phyloP scores from a whole-genome alignment of 805 yeast genomes.

The Metschnikowia proteae region DNA sequence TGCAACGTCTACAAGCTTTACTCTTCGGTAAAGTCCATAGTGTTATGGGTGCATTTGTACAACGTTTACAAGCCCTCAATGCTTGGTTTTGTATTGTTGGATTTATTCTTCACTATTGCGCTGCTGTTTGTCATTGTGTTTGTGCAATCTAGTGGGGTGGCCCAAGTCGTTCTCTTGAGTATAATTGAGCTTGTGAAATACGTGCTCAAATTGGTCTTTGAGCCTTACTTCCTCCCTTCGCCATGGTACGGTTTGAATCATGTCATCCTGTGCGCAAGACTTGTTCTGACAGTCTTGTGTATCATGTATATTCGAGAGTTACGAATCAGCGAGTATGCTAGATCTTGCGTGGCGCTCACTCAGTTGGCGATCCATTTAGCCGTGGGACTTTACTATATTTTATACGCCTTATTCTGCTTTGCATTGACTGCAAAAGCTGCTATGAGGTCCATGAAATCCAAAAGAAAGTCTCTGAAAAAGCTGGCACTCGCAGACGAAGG shows the following conservation, averaged over 20 bases:
- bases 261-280: conserved; percentile 35
- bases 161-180: conserved; percentile 41
- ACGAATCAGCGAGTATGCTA: conserved; percentile 30
- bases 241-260: conserved; percentile 30
- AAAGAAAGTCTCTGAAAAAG: not conserved
- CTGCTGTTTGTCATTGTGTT: conserved; percentile 41
- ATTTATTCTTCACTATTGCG: conserved; percentile 28
- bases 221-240: conserved; percentile 29
- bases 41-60: conserved; percentile 46
- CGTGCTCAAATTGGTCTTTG: conserved; percentile 18
- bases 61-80: conserved; percentile 41
- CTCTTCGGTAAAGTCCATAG: conserved; percentile 44
- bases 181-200: conserved; percentile 31
- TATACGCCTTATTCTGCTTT: conserved; percentile 30
- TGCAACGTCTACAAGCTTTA: conserved; percentile 34
- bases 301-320: conserved; percentile 41
- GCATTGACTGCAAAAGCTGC: conserved; percentile 24
- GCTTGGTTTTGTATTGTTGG: conserved; percentile 37
- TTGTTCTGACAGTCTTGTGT: conserved; percentile 39
- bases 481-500: not conserved
- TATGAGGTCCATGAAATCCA: conserved; percentile 7
- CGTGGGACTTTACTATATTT: conserved; percentile 29
- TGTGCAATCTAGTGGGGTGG: conserved; percentile 41
- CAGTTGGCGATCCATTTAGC: conserved; percentile 41
- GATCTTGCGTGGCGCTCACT: conserved; percentile 43